Evolutionary conservation across 2,329 filamentous ascomycete genomes (phyloP).

Genomic region (Clarireedia hainanense): DNA sequence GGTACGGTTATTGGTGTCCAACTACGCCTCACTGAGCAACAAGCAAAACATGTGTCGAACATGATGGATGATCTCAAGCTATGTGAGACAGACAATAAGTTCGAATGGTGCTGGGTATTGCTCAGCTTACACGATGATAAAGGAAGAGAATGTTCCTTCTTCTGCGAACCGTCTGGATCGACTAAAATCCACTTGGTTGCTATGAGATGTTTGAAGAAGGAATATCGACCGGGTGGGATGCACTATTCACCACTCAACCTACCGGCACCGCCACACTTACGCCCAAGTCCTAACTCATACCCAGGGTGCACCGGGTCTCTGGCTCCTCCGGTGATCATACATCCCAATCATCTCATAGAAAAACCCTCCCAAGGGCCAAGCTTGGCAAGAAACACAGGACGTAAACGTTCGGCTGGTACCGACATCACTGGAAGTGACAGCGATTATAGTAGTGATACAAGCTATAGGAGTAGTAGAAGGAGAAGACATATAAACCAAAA

Average conservation of each 20-base stretch:
- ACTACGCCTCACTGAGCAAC: conserved; percentile 17
- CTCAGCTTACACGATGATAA: conserved; percentile 13
- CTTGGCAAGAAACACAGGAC: not conserved
- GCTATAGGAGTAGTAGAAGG: conserved; percentile 2
- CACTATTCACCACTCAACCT: conserved; percentile 11
- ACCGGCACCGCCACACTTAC: not conserved
- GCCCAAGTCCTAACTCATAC: not conserved
- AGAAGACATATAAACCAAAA: not conserved
- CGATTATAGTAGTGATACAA: not conserved
- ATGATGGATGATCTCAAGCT: conserved; percentile 18
- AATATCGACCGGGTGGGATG: conserved; percentile 9
- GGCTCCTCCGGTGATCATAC: not conserved
- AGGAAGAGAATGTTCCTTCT: not conserved
- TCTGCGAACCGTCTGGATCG: not conserved
- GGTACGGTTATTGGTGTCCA: conserved; percentile 14
- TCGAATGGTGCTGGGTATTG: conserved; percentile 21
- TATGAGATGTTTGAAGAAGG: conserved; percentile 10
- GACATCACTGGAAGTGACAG: conserved; percentile 11
- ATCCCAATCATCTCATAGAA: not conserved
- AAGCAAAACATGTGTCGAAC: conserved; percentile 16
- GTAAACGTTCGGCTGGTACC: not conserved
- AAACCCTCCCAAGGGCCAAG: not conserved
- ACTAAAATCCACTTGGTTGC: conserved; percentile 18
- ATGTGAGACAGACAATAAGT: conserved; percentile 15
- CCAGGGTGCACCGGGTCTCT: not conserved